Evolutionary conservation across 805 yeast genomes (phyloP), one percentile per base, ranked within the genome.

Genomic region (Blastobotrys robertii): DNA sequence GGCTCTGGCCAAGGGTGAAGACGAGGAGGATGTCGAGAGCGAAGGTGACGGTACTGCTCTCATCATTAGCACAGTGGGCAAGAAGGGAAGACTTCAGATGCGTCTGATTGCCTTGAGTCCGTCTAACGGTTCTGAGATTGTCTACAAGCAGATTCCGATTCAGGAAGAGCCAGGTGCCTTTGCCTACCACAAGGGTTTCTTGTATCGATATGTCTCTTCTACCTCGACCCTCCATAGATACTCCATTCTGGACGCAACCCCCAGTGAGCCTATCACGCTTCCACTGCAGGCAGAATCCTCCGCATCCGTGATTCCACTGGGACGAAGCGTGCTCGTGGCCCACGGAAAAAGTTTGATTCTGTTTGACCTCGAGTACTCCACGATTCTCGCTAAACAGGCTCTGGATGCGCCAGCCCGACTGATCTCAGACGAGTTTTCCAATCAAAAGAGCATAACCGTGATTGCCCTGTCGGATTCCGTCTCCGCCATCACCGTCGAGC

Each of bases 401-500:
- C 15, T 19, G 15, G 14, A 41, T 29, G 2, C 31, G 30, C 36
- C 32, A n/a, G 12, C 14, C 30, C n/a, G 37, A 12, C 3, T 8
- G 15, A 30, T 28, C 15, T 29, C 25, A 6, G 25, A 19, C 25
- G 25, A 19, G 4, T 19, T 19, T 19, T 19, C 25, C 25, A 19
- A 19, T 6, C 25, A 19, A 19, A 19, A 19, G 25, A 19, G 25
- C 37, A 34, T 13, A 34, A 34, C 37, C 16, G 13, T 34, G n/a
- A 16, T 34, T 34, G 16, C 16, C 15, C 16, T 11, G 15, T 42
- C 14, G 41, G 56, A 51, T 5, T 12, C 44, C 7, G 62, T 62
- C 7, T 48, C 54, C 5, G 67, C 59, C 8, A 32, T 63, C 8
- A 62, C 63, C 30, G 57, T 80, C 32, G 75, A 79, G 46, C 75